phyloP scores from a whole-genome alignment of 805 yeast genomes.

The Grigorovia jiainica region DNA sequence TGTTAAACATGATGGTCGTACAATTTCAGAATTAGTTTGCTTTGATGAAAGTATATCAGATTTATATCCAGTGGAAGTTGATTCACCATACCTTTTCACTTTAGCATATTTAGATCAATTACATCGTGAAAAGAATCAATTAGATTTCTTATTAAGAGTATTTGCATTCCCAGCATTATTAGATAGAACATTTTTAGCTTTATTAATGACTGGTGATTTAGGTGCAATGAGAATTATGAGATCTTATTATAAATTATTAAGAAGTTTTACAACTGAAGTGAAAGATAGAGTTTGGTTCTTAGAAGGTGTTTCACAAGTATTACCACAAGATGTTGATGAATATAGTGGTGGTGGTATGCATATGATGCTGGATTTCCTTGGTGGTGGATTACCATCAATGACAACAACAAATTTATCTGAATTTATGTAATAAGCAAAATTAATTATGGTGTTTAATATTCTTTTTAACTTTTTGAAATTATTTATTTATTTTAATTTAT shows the following conservation, averaged over 20 bases:
- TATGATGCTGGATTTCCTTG: conserved; percentile 82
- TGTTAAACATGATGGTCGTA: conserved; percentile 28
- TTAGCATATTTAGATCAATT: conserved; percentile 78
- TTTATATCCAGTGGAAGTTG: conserved; percentile 73
- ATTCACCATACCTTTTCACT: conserved; percentile 79
- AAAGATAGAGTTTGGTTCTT: conserved; percentile 89
- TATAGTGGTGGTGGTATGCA: conserved; percentile 91
- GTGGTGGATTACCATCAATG: conserved; percentile 51
- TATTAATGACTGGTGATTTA: conserved; percentile 75
- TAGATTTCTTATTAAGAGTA: conserved; percentile 77
- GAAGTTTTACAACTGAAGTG: conserved; percentile 79
- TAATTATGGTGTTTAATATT: background rate
- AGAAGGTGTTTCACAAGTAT: conserved; percentile 80
- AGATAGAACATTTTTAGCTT: conserved; percentile 68
- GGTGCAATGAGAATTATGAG: conserved; percentile 88
- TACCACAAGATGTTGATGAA: conserved; percentile 88
- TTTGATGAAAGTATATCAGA: conserved; percentile 82
- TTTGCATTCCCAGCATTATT: conserved; percentile 91
- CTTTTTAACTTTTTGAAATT: background rate
- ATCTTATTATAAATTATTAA: conserved; percentile 69
- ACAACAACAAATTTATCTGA: conserved; percentile 33
- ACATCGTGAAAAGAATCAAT: conserved; percentile 70
- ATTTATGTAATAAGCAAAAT: conserved; percentile 13
- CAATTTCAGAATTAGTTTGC: conserved; percentile 56
- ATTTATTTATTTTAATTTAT: background rate